Evolutionary conservation across 2,329 filamentous ascomycete species (phyloP), one percentile per base, ranked within the genome.

Genomic region (Fusarium dimerum): DNA sequence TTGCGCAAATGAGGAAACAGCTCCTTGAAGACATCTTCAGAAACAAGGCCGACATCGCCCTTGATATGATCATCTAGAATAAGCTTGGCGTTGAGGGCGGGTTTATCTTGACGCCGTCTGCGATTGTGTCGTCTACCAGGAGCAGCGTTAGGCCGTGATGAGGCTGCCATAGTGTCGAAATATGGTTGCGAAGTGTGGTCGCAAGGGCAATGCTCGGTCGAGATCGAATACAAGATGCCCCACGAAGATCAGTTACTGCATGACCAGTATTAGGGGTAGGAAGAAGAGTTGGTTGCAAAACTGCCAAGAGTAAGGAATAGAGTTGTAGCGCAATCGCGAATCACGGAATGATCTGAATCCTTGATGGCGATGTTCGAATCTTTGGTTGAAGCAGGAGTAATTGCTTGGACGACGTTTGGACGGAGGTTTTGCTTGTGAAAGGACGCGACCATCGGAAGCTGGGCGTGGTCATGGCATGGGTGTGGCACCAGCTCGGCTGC

Each of bases 11-110:
- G 76, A 56, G 89, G 86, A 73, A 95, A 92, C 47, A 97, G 80
- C 67, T 95, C 89, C 43, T 81, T 78, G 65, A 92, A 91, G 47
- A 99, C 79, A 71, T 96, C 91, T 65, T 91, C 87, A 12, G 93
- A 96, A 48, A 97, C 73, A 59, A 94, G 83, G 57, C 92, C 94
- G 56, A 92, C 81, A 68, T 96, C 90, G 48, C 90, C 90, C 73
- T 88, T 90, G 64, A 96, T 80, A 70, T 89, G 87, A 68, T 92
- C 89, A 71, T 96, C 92, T 51, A 97, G 83, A 38, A 95, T 82
- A 46, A 97, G 79, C 52, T 89, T 86, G 51, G 91, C 92, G 52
- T 89, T 82, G 52, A 96, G 80, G 41, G 92, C 82, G 8, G 88
- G 81, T 70, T 89, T 92, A 70, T 94, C 84, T 60, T 84, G 78